These are phyloP conservation scores for Paecilomyces fulvus DNA, from an alignment of 2,329 filamentous ascomycete species.

Conservation along the genomic window DNA sequence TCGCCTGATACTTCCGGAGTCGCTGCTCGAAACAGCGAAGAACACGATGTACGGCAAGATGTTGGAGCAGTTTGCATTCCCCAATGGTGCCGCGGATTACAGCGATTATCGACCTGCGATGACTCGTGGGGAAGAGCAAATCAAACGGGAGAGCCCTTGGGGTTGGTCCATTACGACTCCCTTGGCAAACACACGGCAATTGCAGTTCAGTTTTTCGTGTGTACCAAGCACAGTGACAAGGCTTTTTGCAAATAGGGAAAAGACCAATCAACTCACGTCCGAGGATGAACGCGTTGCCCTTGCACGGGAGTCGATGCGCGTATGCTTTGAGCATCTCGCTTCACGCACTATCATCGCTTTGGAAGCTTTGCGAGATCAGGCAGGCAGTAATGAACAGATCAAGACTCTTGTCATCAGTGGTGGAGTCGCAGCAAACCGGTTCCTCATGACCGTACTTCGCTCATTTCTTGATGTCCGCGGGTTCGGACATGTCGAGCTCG, in stretches of 20 bases:
- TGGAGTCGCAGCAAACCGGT: slow-evolving; percentile 80
- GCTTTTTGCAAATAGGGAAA: slow-evolving; percentile 37
- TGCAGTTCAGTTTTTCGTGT: slow-evolving; percentile 68
- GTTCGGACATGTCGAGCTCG: slow-evolving; percentile 51
- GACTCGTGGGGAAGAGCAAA: slow-evolving; percentile 51
- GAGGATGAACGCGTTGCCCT: slow-evolving; percentile 58
- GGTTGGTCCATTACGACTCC: slow-evolving; percentile 65
- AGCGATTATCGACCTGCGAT: slow-evolving; percentile 50
- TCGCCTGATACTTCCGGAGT: slow-evolving; percentile 60
- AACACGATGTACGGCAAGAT: slow-evolving; percentile 72
- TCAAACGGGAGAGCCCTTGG: slow-evolving; percentile 42
- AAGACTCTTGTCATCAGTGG: slow-evolving; percentile 72
- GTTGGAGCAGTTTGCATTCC: slow-evolving; percentile 74
- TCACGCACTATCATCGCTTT: slow-evolving; percentile 66
- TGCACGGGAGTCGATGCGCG: slow-evolving; percentile 65
- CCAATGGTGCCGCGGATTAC: slow-evolving; percentile 31
- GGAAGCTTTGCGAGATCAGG: slow-evolving; percentile 23
- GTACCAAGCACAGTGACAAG: slow-evolving; percentile 58
- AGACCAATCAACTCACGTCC: slow-evolving; percentile 30
- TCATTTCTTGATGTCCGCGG: slow-evolving; percentile 60
- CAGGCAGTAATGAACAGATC: slow-evolving; percentile 24
- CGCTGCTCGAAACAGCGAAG: slow-evolving; percentile 45
- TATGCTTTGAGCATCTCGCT: slow-evolving; percentile 80
- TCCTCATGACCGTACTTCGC: slow-evolving; percentile 59
- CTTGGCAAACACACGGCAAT: slow-evolving; percentile 48